These are phyloP conservation scores for Fusarium verticillioides DNA, from an alignment of 2,329 filamentous ascomycete genomes.

Conservation along the genomic window DNA sequence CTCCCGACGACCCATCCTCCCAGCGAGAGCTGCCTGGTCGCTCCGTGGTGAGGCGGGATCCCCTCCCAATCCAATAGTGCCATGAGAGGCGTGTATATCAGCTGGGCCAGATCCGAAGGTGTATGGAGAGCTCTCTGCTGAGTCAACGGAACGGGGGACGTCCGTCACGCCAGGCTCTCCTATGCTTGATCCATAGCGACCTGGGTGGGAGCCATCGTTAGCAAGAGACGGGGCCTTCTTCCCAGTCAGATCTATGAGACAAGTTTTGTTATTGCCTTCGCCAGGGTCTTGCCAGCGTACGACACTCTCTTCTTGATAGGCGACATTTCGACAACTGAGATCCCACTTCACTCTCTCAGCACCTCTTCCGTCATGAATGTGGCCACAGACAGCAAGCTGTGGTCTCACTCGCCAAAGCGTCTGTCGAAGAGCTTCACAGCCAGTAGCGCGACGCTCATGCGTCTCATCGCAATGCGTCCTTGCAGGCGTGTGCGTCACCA, in stretches of 20 bases:
- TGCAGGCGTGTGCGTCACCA: conserved; percentile 78
- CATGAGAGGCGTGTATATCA: conserved; percentile 39
- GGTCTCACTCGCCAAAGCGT: conserved; percentile 71
- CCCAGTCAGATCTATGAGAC: conserved; percentile 69
- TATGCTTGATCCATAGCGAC: conserved; percentile 4
- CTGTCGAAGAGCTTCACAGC: conserved; percentile 69
- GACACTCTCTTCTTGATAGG: conserved; percentile 57
- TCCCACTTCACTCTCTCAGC: conserved; percentile 72
- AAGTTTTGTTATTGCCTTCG: conserved; percentile 65
- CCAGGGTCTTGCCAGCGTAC: conserved; percentile 70
- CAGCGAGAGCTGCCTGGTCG: conserved; percentile 54
- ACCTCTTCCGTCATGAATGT: conserved; percentile 76
- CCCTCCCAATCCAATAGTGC: conserved; percentile 52
- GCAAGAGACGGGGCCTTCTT: conserved; percentile 55
- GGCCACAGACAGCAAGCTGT: conserved; percentile 74
- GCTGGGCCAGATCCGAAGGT: conserved; percentile 22
- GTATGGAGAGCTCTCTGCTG: conserved; percentile 5
- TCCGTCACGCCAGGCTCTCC: conserved; percentile 4
- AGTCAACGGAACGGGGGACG: neutral
- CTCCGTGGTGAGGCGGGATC: conserved; percentile 55
- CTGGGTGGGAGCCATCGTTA: conserved; percentile 58
- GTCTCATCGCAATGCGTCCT: conserved; percentile 67
- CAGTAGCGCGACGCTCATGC: conserved; percentile 54
- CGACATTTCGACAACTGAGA: conserved; percentile 51
- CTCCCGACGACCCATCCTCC: conserved; percentile 65